These are phyloP conservation scores for Heliocybe sulcata DNA, from an alignment of 1,284 basidiomycete genomes.

Conservation along the genomic window DNA sequence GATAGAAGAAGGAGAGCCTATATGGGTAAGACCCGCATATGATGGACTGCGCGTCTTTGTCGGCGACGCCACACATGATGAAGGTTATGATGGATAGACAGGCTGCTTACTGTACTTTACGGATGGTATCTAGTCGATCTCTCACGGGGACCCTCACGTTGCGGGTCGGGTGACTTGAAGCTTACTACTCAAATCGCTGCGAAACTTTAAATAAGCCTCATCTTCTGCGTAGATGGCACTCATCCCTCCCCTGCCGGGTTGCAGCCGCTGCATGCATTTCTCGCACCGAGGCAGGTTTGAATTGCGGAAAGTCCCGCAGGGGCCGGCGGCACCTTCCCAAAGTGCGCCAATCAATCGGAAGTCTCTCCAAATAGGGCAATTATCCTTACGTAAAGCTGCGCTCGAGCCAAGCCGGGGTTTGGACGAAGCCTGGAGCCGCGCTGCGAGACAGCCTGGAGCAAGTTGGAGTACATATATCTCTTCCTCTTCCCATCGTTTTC, in stretches of 20 bases:
- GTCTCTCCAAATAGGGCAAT: neutral
- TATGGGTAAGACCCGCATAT: slow-evolving; percentile 66
- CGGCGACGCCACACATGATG: slow-evolving; percentile 15
- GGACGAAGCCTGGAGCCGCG: neutral
- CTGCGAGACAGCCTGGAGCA: neutral
- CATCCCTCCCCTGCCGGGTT: neutral
- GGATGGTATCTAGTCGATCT: neutral
- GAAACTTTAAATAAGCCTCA: neutral
- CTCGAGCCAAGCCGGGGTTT: neutral
- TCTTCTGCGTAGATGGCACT: neutral
- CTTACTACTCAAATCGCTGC: neutral
- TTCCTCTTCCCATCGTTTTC: neutral
- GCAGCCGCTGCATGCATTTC: neutral
- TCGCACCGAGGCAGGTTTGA: neutral
- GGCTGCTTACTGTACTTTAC: neutral
- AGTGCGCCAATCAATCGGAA: neutral
- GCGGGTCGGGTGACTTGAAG: neutral
- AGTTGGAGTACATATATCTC: neutral
- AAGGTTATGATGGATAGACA: neutral
- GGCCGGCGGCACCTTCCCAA: neutral
- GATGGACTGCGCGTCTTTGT: slow-evolving; percentile 57
- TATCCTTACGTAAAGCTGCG: neutral
- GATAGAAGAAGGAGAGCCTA: slow-evolving; percentile 33
- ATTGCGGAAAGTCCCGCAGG: neutral
- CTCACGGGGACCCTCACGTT: neutral